phyloP scores from a whole-genome alignment of 179 eudicot species.

The Dionaea muscipula region DNA sequence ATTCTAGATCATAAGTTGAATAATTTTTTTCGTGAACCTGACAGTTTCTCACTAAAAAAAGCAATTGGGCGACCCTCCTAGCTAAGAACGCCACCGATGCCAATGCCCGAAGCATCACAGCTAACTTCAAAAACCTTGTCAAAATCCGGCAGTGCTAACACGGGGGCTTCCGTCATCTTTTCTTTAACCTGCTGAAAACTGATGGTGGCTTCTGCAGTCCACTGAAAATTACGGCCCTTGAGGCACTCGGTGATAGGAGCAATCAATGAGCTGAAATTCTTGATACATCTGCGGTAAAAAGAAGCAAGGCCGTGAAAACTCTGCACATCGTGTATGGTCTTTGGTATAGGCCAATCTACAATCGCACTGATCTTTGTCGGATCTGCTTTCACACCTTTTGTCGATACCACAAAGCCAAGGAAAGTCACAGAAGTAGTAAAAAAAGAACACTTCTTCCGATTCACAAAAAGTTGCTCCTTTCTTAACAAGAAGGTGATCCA shows the following conservation, averaged over 20 bases:
- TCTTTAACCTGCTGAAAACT: background rate
- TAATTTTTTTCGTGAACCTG: background rate
- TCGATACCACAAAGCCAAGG: too few relatives aligned
- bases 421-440: too few relatives aligned
- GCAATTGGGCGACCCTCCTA: background rate
- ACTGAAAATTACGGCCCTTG: background rate
- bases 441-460: too few relatives aligned
- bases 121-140: background rate
- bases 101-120: background rate
- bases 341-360: too few relatives aligned
- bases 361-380: too few relatives aligned
- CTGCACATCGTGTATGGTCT: too few relatives aligned
- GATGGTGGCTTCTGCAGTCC: background rate
- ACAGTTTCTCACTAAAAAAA: background rate
- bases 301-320: background rate
- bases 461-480: too few relatives aligned
- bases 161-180: background rate
- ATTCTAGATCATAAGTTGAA: background rate
- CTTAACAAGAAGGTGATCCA: too few relatives aligned
- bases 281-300: background rate
- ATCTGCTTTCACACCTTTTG: too few relatives aligned
- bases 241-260: background rate
- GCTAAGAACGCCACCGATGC: background rate
- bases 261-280: background rate
- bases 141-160: background rate